These are phyloP conservation scores for Botrytis tulipae DNA, from an alignment of 2,329 filamentous ascomycete genomes.

Conservation along the genomic window DNA sequence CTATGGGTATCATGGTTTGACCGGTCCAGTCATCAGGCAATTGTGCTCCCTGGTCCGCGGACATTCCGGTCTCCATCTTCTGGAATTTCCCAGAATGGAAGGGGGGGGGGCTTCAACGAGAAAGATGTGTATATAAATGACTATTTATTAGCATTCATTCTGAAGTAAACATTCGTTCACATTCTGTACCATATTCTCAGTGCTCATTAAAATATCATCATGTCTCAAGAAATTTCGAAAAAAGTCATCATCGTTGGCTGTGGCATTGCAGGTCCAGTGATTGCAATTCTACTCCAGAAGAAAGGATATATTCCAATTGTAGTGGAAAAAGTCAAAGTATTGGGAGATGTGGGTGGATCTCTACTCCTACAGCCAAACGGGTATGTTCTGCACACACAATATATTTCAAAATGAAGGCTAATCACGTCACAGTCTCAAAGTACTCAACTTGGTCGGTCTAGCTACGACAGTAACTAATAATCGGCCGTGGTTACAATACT, in stretches of 20 bases:
- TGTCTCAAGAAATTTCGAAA: not conserved
- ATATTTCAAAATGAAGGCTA: not conserved
- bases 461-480: slow-evolving; percentile 1
- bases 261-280: slow-evolving; percentile 23
- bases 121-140: not conserved
- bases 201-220: not conserved
- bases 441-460: slow-evolving; percentile 4
- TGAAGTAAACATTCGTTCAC: not conserved
- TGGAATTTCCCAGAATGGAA: not conserved
- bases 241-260: slow-evolving; percentile 23
- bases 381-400: not conserved
- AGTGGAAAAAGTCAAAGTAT: slow-evolving; percentile 20
- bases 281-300: slow-evolving; percentile 23
- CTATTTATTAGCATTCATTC: no score
- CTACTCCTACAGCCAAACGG: slow-evolving; percentile 20
- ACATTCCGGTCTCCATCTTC: not conserved
- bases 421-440: slow-evolving; percentile 18
- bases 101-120: no score
- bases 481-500: not conserved
- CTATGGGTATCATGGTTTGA: not conserved
- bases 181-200: not conserved
- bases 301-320: slow-evolving; percentile 25
- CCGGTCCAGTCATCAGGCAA: slow-evolving; percentile 5
- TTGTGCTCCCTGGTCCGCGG: not conserved
- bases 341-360: slow-evolving; percentile 20